Evolutionary conservation across 371 early-diverging fungal genomes (phyloP).

Genomic region (Dinochytrium kinnereticum): DNA sequence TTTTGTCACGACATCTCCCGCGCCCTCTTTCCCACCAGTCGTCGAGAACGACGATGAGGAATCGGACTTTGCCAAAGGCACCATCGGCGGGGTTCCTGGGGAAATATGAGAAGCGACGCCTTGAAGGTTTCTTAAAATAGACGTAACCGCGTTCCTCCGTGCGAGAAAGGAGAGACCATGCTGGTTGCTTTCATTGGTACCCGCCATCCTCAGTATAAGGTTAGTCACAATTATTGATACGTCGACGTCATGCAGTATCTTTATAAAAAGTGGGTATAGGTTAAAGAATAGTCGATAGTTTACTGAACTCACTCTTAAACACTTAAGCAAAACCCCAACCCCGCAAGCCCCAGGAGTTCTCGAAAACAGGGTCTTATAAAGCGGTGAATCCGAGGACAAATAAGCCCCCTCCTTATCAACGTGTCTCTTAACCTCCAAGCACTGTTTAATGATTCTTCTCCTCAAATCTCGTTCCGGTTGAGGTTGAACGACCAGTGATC

Average conservation of each 20-base stretch:
- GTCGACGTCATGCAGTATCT: constrained; percentile 47
- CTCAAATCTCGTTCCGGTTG: constrained; percentile 34
- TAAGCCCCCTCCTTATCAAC: constrained; percentile 48
- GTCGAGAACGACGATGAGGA: neutral
- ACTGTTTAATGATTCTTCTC: constrained; percentile 36
- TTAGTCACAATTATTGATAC: constrained; percentile 43
- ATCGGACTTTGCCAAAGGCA: neutral
- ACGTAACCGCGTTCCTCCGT: constrained; percentile 30
- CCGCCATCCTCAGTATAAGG: constrained; percentile 39
- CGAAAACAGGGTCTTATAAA: constrained; percentile 46
- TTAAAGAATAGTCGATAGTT: neutral
- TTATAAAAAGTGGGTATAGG: neutral
- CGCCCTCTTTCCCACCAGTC: neutral
- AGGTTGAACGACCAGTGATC: neutral
- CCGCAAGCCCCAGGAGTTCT: constrained; percentile 34
- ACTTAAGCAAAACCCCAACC: constrained; percentile 42
- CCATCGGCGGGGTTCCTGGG: neutral
- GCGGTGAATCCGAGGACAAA: constrained; percentile 36
- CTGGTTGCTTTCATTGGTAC: constrained; percentile 23
- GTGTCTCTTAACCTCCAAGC: constrained; percentile 49
- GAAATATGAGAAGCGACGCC: neutral
- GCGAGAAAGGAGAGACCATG: constrained; percentile 38
- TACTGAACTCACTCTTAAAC: constrained; percentile 35
- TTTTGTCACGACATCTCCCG: neutral
- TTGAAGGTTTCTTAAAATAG: constrained; percentile 29